Base-by-base conservation (phyloP, 164 flowering plant species). In the Macadamia integrifolia region DNA sequence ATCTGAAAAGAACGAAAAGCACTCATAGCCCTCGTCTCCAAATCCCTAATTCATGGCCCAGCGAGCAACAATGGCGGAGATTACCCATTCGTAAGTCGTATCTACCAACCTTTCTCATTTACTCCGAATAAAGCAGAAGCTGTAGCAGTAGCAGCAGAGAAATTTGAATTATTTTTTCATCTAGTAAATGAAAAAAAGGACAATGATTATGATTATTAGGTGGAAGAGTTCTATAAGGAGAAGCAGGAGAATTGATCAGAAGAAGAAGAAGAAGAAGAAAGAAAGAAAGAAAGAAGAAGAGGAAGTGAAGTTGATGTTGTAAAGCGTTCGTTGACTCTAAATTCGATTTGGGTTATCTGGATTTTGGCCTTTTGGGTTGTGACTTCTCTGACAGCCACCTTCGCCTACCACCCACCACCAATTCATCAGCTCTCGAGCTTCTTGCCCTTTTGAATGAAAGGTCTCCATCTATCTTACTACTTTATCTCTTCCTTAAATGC, bases 391-490 rank as follows among this genome's bases (percentile, higher is more conserved):
- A 18, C 9, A n/a, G 9, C 59, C 28, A 18, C n/a, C 59, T 56
- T 6, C 28, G 4, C 28, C 29, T 35, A 35, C 40, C 40, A 35
- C 40, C 40, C 40, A 35, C 40, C 40, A 35, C 40, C 40, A 5
- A 49, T 10, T 49, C 53, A 49, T 10, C 23, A 23, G 23, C 15
- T 50, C 61, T 64, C 65, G n/a, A 8, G 71, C 28, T 69, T 65
- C 68, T 75, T 60, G 17, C 67, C 67, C 61, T 52, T 44, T 62
- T 62, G 64, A 67, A 11, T 14, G 57, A 14, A 14, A 14, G 57
- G 55, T 17, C 6, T 40, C 35, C 40, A 35, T 69, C 82, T 76
- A 49, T 56, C 61, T 12, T 58, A 58, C 61, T 62, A 4, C 50
- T 57, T 76, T 67, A 57, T 42, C 65, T 66, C 56, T 58, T 71